These are phyloP conservation scores for Ochromonadaceae sp. DNA, from an alignment of 352 stramenopile species.

Conservation along the genomic window DNA sequence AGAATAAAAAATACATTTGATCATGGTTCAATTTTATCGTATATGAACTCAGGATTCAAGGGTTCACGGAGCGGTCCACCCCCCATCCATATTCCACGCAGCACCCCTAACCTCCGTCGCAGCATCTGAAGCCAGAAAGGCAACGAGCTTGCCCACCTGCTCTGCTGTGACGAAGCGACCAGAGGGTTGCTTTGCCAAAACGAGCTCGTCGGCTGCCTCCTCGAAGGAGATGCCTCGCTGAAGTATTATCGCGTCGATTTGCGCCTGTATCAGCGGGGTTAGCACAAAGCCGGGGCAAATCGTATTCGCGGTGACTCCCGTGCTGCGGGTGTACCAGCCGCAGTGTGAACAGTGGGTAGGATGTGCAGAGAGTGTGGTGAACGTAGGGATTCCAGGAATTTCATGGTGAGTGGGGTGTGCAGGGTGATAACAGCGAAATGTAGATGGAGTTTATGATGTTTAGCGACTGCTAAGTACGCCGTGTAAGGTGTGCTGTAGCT, in stretches of 20 bases:
- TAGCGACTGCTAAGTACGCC: too few relatives aligned
- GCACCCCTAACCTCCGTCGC: slow-evolving; percentile 19
- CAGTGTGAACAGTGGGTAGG: too few relatives aligned
- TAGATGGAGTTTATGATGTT: too few relatives aligned
- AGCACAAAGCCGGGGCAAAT: slow-evolving; percentile 31
- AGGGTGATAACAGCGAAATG: too few relatives aligned
- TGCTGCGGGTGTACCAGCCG: too few relatives aligned
- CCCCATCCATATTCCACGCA: slow-evolving; percentile 25
- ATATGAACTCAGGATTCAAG: too few relatives aligned
- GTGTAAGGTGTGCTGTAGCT: too few relatives aligned
- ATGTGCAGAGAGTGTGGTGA: too few relatives aligned
- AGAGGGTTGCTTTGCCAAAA: slow-evolving; percentile 27
- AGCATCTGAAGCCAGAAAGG: slow-evolving; percentile 22
- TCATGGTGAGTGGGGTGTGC: too few relatives aligned
- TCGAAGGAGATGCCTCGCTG: slow-evolving; percentile 20
- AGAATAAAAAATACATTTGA: too few relatives aligned
- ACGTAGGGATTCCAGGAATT: too few relatives aligned
- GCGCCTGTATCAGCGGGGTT: slow-evolving; percentile 26
- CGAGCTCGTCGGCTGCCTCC: slow-evolving; percentile 21
- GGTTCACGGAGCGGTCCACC: slow-evolving; percentile 27
- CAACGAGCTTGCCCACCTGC: slow-evolving; percentile 19
- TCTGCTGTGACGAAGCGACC: slow-evolving; percentile 24
- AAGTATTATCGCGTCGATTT: slow-evolving; percentile 25
- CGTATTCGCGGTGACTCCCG: slow-evolving; percentile 26
- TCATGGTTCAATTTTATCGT: too few relatives aligned